Base-by-base conservation (phyloP, 2,329 filamentous ascomycete species). In the Penicillium janthinellum region DNA sequence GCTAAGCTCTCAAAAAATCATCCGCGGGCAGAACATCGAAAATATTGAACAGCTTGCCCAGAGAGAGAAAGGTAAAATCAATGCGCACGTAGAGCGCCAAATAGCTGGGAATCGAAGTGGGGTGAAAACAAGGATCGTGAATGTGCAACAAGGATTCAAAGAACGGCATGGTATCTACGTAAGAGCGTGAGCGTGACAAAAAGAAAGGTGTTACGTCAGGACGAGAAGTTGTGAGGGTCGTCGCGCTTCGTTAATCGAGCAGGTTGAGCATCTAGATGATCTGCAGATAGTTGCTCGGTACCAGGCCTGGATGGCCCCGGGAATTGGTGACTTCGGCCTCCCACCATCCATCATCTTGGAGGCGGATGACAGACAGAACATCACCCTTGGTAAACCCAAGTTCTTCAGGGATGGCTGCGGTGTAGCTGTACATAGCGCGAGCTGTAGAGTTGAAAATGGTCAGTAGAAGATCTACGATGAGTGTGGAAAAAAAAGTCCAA, bases 261-360 rank as follows among this genome's bases (percentile, higher is more conserved):
- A n/a, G 47, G 17, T 20, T 35, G 53, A 56, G 54, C 47, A 63
- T 62, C 75, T 72, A 82, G 61, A 84, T 86, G 56, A 81, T 80
- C 75, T 88, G 86, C 57, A 89, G 72, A 70, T 89, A 89, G 73
- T 89, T 89, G 65, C 85, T 88, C 2, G 87, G 87, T 54, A 89
- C 87, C 66, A 89, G 77, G 25, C 87, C 87, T 15, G 83, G 75
- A 57, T 70, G 73, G 41, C 71, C 66, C n/a, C 72, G 74, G 42
- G 78, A 74, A 8, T 81, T 81, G 48, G 93, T 90, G 42, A 97
- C 86, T 76, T 97, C 94, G 12, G 96, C 96, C 79, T 99, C 95
- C 95, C 96, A 99, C 95, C 95, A 99, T 20, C 95, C 95, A 73
- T 99, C 95, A 74, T 99, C 95, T 78, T 99, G 95, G 70, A 96